Evolutionary conservation across 139 green algal genomes (phyloP).

Genomic region (Coelastrella sp.): DNA sequence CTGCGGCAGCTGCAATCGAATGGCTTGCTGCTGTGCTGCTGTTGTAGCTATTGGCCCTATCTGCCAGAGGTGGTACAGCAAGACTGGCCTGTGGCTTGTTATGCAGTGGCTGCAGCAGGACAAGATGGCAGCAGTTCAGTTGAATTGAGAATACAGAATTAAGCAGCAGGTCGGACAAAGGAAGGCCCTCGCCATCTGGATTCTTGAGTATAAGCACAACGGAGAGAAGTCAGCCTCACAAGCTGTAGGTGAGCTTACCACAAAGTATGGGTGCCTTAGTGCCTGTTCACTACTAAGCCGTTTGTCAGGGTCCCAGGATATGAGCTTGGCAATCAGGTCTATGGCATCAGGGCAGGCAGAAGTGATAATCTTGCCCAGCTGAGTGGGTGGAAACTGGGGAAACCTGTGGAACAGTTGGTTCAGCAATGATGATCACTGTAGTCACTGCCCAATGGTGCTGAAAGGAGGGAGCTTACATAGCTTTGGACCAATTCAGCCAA

Average conservation of each 20-base stretch:
- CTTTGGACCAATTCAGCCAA: no score
- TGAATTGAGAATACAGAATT: no score
- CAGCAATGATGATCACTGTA: no score
- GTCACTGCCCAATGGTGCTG: no score
- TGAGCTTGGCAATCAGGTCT: conserved; percentile 88
- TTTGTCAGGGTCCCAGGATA: conserved; percentile 86
- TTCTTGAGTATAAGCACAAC: no score
- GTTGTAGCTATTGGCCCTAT: conserved; percentile 27
- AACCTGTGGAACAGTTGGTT: no score
- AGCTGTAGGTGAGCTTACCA: no score
- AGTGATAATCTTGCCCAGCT: conserved; percentile 79
- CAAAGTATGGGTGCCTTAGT: conserved; percentile 90
- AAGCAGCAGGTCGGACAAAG: no score
- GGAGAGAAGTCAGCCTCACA: background rate
- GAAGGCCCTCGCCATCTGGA: no score
- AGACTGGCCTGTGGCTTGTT: conserved; percentile 24
- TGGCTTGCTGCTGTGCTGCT: background rate
- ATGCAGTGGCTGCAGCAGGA: background rate
- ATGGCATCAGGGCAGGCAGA: conserved; percentile 86
- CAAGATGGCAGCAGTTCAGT: background rate
- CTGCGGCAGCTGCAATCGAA: conserved; percentile 14
- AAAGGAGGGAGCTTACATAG: no score
- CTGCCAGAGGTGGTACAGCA: background rate
- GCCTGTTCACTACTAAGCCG: conserved; percentile 87
- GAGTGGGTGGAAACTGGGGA: conserved; percentile 73